Evolutionary conservation across 176 grass and related monocot genomes (phyloP).

Genomic region (Paspalum vaginatum): DNA sequence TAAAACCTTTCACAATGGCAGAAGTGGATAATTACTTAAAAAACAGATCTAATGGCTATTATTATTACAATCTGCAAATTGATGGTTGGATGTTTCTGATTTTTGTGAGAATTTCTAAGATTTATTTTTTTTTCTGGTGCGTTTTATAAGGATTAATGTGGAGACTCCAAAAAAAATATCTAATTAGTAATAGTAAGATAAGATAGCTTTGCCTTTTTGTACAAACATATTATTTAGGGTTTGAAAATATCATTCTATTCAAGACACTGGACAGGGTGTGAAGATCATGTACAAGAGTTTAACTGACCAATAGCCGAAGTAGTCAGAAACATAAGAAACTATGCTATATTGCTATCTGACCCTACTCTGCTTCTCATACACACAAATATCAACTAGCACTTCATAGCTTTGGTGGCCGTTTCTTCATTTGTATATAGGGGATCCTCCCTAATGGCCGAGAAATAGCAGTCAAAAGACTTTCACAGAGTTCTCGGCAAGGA

Average conservation of each 20-base stretch:
- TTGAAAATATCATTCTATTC: neutral
- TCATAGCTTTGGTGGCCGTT: neutral
- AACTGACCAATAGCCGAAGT: neutral
- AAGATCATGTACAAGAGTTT: neutral
- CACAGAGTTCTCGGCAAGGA: conserved; percentile 62
- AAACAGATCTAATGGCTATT: too few relatives aligned
- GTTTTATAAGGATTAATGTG: too few relatives aligned
- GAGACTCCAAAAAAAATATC: too few relatives aligned
- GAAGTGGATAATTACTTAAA: too few relatives aligned
- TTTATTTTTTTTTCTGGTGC: too few relatives aligned
- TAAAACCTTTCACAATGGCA: too few relatives aligned
- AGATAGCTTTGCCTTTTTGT: neutral
- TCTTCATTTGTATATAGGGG: conserved; percentile 44
- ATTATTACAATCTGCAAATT: too few relatives aligned
- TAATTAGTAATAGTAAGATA: too few relatives aligned
- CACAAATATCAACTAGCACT: neutral
- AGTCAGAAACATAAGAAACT: neutral
- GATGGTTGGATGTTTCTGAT: too few relatives aligned
- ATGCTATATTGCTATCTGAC: neutral
- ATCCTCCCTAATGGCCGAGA: conserved; percentile 48
- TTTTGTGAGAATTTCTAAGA: too few relatives aligned
- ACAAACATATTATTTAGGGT: neutral
- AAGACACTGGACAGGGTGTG: neutral
- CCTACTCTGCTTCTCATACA: neutral
- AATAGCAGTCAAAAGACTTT: conserved; percentile 62